Base-by-base conservation (phyloP, 768 basidiomycete species). In the Vishniacozyma victoriae region DNA sequence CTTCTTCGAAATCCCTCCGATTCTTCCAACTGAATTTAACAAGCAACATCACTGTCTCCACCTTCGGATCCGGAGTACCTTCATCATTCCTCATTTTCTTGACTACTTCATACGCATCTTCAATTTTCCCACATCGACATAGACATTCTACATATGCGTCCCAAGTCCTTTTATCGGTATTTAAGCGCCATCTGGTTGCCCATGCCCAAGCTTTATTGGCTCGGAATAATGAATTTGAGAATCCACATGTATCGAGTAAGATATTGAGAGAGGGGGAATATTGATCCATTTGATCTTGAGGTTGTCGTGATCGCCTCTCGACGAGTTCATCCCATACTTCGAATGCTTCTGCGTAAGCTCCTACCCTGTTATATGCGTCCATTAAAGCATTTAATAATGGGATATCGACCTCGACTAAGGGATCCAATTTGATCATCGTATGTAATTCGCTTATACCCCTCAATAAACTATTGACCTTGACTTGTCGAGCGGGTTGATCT, bases 361-460 rank as follows among this genome's bases (percentile, higher is more conserved):
- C 82, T 5, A 83, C 76, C n/a, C 82, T 82, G 59, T 86, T 82
- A 71, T 92, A 96, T 0, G 87, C 82, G 69, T 87, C 81, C 85
- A 95, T 87, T 52, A 95, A 74, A 60, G 86, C 80, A 65, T 90
- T 92, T 78, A 85, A 83, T 12, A 89, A 75, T 2, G 75, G 70
- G 12, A 75, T 71, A 57, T 89, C 84, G 2, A 87, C 84, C 7
- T 82, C 78, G 48, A 91, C 72, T n/a, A 80, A 77, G 13, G 84
- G 76, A 61, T 91, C 87, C 35, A 91, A 75, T n/a, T 81, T 83
- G 63, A 93, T 76, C 47, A 81, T 75, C 50, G 85, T 80, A 67
- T 92, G 87, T 6, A 83, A 76, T 7, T 82, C 79, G 19, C 81
- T 79, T 35, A 84, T 53, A 13, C 64, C 47, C 15, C 54, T 43